These are phyloP conservation scores for Monoraphidium neglectum DNA, from an alignment of 139 green algal species.

Conservation along the genomic window DNA sequence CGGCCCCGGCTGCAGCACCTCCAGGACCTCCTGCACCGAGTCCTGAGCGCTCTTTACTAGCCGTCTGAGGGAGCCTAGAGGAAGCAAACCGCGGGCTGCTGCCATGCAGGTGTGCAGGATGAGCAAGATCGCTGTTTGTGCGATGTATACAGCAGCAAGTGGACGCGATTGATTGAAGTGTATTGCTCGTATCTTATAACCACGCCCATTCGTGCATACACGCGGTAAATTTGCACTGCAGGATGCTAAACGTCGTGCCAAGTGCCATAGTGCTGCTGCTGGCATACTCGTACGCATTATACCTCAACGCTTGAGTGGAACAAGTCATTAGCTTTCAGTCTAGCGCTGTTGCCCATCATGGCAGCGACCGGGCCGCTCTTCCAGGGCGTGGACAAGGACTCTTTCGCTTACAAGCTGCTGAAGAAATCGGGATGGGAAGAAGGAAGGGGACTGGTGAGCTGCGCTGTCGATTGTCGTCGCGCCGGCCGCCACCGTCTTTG, in stretches of 20 bases:
- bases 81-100: background rate
- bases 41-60: background rate
- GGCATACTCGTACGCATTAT: no score
- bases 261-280: no score
- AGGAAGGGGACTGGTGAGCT: constrained; percentile 74
- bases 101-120: background rate
- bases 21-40: constrained; percentile 24
- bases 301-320: no score
- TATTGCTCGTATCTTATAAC: background rate
- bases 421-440: constrained; percentile 82
- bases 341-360: no score
- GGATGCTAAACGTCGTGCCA: no score
- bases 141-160: background rate
- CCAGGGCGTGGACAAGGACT: constrained; percentile 76
- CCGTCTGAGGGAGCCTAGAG: background rate
- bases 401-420: constrained; percentile 74
- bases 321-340: no score
- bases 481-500: no score
- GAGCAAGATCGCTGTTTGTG: background rate
- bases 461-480: background rate
- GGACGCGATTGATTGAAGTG: background rate
- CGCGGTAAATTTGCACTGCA: no score
- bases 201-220: no score
- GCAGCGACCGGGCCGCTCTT: constrained; percentile 32
- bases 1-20: constrained; percentile 30